Evolutionary conservation across 2,329 filamentous ascomycete species (phyloP).

Genomic region (Salinomyces thailandicus): DNA sequence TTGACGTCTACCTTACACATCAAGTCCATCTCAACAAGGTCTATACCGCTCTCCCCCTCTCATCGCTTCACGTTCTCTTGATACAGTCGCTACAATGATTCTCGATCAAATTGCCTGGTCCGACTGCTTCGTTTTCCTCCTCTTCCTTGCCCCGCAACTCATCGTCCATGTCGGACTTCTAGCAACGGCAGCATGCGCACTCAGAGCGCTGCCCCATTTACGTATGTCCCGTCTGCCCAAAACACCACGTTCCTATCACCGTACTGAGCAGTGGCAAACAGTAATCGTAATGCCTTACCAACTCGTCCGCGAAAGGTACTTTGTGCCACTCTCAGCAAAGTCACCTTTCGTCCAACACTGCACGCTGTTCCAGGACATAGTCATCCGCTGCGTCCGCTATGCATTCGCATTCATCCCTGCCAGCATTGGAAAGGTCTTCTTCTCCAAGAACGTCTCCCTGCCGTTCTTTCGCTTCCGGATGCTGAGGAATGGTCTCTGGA

Average conservation of each 20-base stretch:
- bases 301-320: slow-evolving; percentile 49
- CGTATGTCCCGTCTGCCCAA: slow-evolving; percentile 34
- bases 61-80: too few species aligned
- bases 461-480: slow-evolving; percentile 68
- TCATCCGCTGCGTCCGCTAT: slow-evolving; percentile 67
- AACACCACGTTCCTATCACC: neutral
- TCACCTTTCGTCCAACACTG: slow-evolving; percentile 57
- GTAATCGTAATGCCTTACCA: slow-evolving; percentile 48
- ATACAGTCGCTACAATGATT: slow-evolving; percentile 47
- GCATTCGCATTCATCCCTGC: slow-evolving; percentile 63
- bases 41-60: too few species aligned
- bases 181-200: slow-evolving; percentile 45
- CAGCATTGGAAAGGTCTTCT: slow-evolving; percentile 62
- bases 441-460: slow-evolving; percentile 60
- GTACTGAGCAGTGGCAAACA: slow-evolving; percentile 27
- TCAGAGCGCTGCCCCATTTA: slow-evolving; percentile 59
- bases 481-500: slow-evolving; percentile 58
- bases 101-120: slow-evolving; percentile 63
- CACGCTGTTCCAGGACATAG: slow-evolving; percentile 66
- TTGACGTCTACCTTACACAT: too few species aligned
- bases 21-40: too few species aligned
- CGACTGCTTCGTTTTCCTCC: slow-evolving; percentile 63
- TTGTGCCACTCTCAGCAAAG: slow-evolving; percentile 36
- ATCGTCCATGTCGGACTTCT: slow-evolving; percentile 56
- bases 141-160: slow-evolving; percentile 62